Evolutionary conservation across 83 land plant genomes (phyloP).

Genomic region (Larix sibirica): DNA sequence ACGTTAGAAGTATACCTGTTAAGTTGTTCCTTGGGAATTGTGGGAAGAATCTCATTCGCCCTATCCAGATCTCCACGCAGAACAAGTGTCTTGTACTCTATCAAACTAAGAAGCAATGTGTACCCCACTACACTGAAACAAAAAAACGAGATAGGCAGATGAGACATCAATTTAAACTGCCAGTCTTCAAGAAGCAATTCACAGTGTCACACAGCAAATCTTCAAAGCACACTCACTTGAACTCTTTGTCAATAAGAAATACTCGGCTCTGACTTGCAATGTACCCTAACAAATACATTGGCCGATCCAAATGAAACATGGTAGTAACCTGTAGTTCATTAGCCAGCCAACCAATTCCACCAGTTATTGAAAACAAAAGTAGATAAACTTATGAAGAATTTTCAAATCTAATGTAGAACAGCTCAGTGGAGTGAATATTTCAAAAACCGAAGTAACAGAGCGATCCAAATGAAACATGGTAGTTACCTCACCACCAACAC

Average conservation of each 20-base stretch:
- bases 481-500: constrained; percentile 99
- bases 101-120: constrained; percentile 90
- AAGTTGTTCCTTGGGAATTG: constrained; percentile 94
- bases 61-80: constrained; percentile 93
- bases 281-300: constrained; percentile 97
- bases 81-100: constrained; percentile 98
- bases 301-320: constrained; percentile 98
- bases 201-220: not conserved
- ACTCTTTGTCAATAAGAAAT: constrained; percentile 97
- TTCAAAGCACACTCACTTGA: constrained; percentile 70
- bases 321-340: constrained; percentile 77
- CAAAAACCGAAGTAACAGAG: not conserved
- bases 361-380: not conserved
- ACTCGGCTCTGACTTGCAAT: constrained; percentile 95
- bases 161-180: not conserved
- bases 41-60: constrained; percentile 91
- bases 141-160: constrained; percentile 17
- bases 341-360: not conserved
- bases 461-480: too few species aligned
- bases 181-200: not conserved
- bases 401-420: not conserved
- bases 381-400: not conserved
- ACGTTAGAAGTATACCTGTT: constrained; percentile 65
- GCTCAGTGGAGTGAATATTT: not conserved
- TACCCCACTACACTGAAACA: constrained; percentile 91